phyloP scores from a whole-genome alignment of 257 asterid species.

The Solanum corneliomulleri region DNA sequence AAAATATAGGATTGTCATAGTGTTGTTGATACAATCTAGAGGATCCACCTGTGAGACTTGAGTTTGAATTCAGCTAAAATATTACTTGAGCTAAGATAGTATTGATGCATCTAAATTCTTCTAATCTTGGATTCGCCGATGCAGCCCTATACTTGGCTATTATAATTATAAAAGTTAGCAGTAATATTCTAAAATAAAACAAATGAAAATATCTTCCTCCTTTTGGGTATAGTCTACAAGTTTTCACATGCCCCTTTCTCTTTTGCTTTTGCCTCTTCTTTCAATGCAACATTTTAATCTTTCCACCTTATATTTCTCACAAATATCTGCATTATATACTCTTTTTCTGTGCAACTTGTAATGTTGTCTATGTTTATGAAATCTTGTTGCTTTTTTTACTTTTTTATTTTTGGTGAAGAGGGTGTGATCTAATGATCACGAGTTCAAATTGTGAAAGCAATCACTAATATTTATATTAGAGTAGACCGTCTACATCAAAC shows the following conservation, averaged over 20 bases:
- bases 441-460: not conserved
- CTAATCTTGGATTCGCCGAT: no score
- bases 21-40: no score
- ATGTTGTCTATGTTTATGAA: not conserved
- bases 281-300: not conserved
- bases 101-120: no score
- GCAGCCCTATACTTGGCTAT: not conserved
- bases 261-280: not conserved
- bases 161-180: not conserved
- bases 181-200: not conserved
- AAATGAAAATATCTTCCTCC: not conserved
- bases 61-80: no score
- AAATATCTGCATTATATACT: not conserved
- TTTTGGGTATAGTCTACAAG: conserved; percentile 1
- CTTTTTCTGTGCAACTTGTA: not conserved
- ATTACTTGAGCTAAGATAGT: no score
- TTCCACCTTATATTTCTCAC: not conserved
- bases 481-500: rapidly evolving
- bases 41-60: no score
- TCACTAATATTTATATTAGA: not conserved
- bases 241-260: not conserved
- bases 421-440: not conserved
- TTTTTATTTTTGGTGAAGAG: not conserved
- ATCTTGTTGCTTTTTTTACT: no score
- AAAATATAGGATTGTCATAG: no score